phyloP scores from a whole-genome alignment of 2,329 filamentous ascomycete species.

The Sphaceloma murrayae region DNA sequence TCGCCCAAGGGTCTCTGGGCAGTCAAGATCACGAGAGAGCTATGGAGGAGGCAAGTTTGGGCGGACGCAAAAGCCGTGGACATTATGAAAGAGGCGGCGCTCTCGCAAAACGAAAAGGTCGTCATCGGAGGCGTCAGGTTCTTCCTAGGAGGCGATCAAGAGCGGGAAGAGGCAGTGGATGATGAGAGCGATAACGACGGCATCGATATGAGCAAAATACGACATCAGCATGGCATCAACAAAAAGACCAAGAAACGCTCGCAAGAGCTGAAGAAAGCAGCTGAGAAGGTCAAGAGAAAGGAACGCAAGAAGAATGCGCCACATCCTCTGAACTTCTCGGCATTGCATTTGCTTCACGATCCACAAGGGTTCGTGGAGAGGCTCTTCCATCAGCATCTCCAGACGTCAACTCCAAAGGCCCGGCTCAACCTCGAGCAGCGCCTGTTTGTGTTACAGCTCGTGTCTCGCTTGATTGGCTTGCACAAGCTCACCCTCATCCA shows the following conservation, averaged over 20 bases:
- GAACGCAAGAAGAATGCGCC: slow-evolving; percentile 83
- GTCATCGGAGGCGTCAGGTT: slow-evolving; percentile 79
- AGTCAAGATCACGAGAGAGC: slow-evolving; percentile 84
- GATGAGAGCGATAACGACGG: slow-evolving; percentile 78
- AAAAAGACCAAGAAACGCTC: slow-evolving; percentile 91
- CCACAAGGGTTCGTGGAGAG: slow-evolving; percentile 88
- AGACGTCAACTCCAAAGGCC: slow-evolving; percentile 60
- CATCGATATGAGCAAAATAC: slow-evolving; percentile 68
- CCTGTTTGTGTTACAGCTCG: slow-evolving; percentile 78
- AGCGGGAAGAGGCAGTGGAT: slow-evolving; percentile 75
- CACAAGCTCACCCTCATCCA: slow-evolving; percentile 85
- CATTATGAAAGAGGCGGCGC: slow-evolving; percentile 88
- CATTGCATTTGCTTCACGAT: slow-evolving; percentile 84
- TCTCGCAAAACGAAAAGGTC: slow-evolving; percentile 90
- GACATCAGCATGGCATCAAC: slow-evolving; percentile 82
- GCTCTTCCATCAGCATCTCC: slow-evolving; percentile 83
- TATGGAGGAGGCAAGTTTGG: slow-evolving; percentile 97
- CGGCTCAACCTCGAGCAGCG: slow-evolving; percentile 83
- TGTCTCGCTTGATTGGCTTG: slow-evolving; percentile 81
- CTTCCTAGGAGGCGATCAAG: slow-evolving; percentile 92
- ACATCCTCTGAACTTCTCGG: slow-evolving; percentile 89
- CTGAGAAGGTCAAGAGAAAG: slow-evolving; percentile 69
- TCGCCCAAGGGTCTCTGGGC: slow-evolving; percentile 90
- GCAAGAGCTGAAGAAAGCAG: slow-evolving; percentile 67
- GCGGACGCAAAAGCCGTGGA: slow-evolving; percentile 91